Percentiles rank a stretch among this genome's conserved stretches.
phyloP scores from a whole-genome alignment of 257 asterid species.

The Solanum chiquidenum region DNA sequence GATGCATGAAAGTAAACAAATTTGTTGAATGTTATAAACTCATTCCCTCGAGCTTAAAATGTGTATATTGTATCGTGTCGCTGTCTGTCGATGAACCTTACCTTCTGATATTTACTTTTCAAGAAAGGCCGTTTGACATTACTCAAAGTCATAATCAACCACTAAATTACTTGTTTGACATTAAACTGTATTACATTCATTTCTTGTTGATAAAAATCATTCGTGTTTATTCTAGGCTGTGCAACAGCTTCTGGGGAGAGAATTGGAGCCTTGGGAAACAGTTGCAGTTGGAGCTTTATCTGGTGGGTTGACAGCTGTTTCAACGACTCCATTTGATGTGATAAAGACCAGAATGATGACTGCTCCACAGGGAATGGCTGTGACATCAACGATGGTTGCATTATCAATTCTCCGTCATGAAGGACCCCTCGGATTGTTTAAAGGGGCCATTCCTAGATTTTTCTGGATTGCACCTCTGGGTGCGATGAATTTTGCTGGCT shows the following conservation, averaged over 20 bases:
- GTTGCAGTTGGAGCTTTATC: constrained; percentile 81
- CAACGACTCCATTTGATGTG: constrained; percentile 80
- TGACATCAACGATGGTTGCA: constrained; percentile 34
- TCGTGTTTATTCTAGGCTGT: constrained; percentile 34
- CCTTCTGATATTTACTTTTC: background rate
- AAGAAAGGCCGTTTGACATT: background rate
- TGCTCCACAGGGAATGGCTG: constrained; percentile 44
- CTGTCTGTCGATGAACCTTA: background rate
- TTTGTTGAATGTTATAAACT: background rate
- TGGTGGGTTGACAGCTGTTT: constrained; percentile 73
- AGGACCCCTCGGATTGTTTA: constrained; percentile 66
- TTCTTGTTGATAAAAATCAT: background rate
- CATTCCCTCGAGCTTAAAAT: background rate
- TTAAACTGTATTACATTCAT: background rate
- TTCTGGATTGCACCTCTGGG: constrained; percentile 94
- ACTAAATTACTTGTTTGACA: background rate
- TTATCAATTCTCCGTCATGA: constrained; percentile 50
- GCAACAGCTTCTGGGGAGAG: constrained; percentile 50
- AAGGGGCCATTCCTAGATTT: constrained; percentile 82
- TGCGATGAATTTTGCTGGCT: constrained; percentile 90
- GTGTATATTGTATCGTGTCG: background rate
- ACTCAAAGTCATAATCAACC: background rate
- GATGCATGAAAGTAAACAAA: background rate
- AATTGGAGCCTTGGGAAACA: constrained; percentile 76
- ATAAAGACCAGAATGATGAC: constrained; percentile 85